These are phyloP conservation scores for Magnaporthiopsis incrustans DNA, from an alignment of 2,329 filamentous ascomycete species.

Conservation along the genomic window DNA sequence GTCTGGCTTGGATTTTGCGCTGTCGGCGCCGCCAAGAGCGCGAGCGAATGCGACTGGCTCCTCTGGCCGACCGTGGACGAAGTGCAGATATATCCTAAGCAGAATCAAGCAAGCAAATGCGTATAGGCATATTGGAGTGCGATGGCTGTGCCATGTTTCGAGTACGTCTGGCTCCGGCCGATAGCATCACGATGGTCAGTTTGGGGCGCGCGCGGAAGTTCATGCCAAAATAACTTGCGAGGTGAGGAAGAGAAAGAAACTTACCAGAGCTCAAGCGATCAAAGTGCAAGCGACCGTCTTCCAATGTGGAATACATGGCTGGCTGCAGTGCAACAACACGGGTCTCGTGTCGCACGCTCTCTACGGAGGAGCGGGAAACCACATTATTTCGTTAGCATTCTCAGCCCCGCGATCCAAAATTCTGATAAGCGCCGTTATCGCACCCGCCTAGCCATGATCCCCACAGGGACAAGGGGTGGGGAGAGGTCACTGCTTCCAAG, in stretches of 20 bases:
- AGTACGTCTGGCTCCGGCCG: conserved; percentile 16
- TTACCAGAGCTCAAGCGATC: not conserved
- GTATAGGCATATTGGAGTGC: conserved; percentile 34
- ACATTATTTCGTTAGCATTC: not conserved
- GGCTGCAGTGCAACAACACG: not conserved
- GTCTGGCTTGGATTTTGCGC: conserved; percentile 8
- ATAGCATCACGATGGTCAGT: not conserved
- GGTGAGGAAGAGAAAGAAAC: not conserved
- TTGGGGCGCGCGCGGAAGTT: not conserved
- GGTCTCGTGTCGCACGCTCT: not conserved
- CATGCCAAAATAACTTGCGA: too few relatives aligned
- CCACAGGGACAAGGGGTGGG: not conserved
- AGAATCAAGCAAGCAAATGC: conserved; percentile 28
- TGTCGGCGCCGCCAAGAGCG: conserved; percentile 17
- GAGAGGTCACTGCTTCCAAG: too few relatives aligned
- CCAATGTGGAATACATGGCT: not conserved
- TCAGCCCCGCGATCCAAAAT: not conserved
- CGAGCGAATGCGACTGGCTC: conserved; percentile 30
- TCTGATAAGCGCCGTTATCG: not conserved
- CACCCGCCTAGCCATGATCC: not conserved
- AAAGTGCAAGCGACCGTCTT: not conserved
- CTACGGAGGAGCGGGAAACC: not conserved
- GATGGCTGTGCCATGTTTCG: conserved; percentile 38
- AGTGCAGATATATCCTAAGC: conserved; percentile 34
- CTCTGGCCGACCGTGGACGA: conserved; percentile 23